These are phyloP conservation scores for Pseudogymnoascus sp. DNA, from an alignment of 2,329 filamentous ascomycete genomes.

Conservation along the genomic window DNA sequence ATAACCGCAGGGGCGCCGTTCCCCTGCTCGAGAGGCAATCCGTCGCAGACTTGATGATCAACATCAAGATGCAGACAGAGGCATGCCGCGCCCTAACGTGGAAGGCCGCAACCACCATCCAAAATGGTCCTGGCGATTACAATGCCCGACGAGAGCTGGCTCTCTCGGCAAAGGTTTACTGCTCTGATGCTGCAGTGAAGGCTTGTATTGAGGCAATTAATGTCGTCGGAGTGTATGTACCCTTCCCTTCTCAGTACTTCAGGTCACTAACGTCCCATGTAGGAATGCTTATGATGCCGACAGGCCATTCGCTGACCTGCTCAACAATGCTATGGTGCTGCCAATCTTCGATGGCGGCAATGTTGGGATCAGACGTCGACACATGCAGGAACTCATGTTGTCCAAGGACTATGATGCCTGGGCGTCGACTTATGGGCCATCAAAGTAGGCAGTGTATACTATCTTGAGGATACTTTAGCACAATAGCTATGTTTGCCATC, in stretches of 20 bases:
- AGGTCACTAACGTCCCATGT: conserved; percentile 8
- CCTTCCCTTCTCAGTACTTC: background rate
- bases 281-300: conserved; percentile 33
- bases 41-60: conserved; percentile 43
- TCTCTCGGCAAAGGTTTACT: conserved; percentile 43
- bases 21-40: conserved; percentile 41
- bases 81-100: conserved; percentile 42
- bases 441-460: background rate
- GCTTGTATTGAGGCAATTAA: conserved; percentile 42
- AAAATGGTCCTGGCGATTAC: conserved; percentile 34
- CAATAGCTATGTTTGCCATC: background rate
- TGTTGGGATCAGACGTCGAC: conserved; percentile 41
- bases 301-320: conserved; percentile 33
- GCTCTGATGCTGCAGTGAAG: conserved; percentile 41
- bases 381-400: conserved; percentile 39
- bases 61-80: conserved; percentile 45
- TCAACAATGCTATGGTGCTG: conserved; percentile 38
- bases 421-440: conserved; percentile 29
- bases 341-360: conserved; percentile 48
- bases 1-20: conserved; percentile 38
- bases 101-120: conserved; percentile 40
- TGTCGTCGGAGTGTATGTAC: conserved; percentile 40
- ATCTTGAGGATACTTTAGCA: background rate
- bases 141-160: conserved; percentile 37
- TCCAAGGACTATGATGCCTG: conserved; percentile 39